Percentiles rank a stretch among this genome's conserved stretches.
These are phyloP conservation scores for Logfia minima DNA, from an alignment of 129 eudicot genomes.

Conservation along the genomic window DNA sequence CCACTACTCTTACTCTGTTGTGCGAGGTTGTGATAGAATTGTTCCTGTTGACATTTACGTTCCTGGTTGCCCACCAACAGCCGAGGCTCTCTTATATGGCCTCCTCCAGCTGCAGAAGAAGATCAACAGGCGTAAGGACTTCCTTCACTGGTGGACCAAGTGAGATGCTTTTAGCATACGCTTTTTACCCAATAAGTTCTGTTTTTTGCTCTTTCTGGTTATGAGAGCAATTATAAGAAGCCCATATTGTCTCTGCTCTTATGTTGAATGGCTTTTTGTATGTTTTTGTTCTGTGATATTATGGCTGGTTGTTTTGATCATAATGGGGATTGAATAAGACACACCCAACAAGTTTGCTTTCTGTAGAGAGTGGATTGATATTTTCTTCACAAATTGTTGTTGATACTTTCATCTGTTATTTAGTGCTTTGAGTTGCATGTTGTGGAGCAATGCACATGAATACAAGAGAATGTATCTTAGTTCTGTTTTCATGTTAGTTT, in stretches of 20 bases:
- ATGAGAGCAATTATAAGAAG: conserved; percentile 12
- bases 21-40: conserved; percentile 85
- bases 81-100: conserved; percentile 87
- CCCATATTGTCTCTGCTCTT: conserved; percentile 2
- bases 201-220: conserved; percentile 21
- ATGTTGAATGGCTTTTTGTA: conserved; percentile 11
- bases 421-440: not conserved
- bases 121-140: conserved; percentile 95
- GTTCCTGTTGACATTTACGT: conserved; percentile 95
- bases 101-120: conserved; percentile 90
- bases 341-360: conserved; percentile 12
- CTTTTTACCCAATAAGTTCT: conserved; percentile 25
- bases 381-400: conserved; percentile 19
- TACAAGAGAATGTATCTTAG: not conserved
- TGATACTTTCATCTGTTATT: conserved; percentile 19
- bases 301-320: conserved; percentile 27
- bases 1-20: conserved; percentile 96
- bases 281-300: conserved; percentile 9
- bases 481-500: not conserved
- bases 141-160: conserved; percentile 96
- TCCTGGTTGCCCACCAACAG: conserved; percentile 94
- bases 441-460: not conserved
- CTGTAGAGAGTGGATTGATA: not conserved
- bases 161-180: conserved; percentile 27
- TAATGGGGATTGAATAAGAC: conserved; percentile 39